Evolutionary conservation across 73 alveolate species (phyloP), one percentile per base, ranked within the genome.

Genomic region (Symbiodinium natans): DNA sequence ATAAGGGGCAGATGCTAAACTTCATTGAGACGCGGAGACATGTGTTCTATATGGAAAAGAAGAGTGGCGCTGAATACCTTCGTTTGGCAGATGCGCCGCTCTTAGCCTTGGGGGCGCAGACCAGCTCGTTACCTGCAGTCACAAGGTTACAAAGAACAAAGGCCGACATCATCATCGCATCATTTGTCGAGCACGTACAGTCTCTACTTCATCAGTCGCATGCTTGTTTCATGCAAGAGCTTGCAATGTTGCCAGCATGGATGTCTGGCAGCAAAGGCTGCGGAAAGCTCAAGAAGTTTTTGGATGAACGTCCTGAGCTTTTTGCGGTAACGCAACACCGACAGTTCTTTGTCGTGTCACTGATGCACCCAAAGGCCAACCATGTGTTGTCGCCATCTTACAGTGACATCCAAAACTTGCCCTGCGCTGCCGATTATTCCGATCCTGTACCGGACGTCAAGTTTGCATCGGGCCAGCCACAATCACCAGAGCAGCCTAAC

Each of bases 191-290:
- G 52, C 68, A 82, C 89, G 19, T 82, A 41, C 52, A 6, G 41
- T 38, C 89, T 9, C 52, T 34, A 1, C 89, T 63, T 19, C 36
- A 34, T 38, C 86, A 38, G 42, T 31, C 36, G 77, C 43, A 34
- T 34, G 5, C 93, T n/a, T 86, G 93, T 41, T 82, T 48, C 46
- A 86, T 86, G 83, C 93, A 52, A 39, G 82, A 86, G 25, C 83
- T 86, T 3, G 93, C 83, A 43, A 46, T 52, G 93, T 36, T 86
- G 25, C 93, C 93, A 43, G 82, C 82, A n/a, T 86, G 93, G 93
- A 31, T 48, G 93, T 17, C 56, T 23, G 52, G 63, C 6, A 52
- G 93, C 54, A 10, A 21, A 10, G 93, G 93, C 80, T 36, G 38
- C 23, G 93, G 93, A 21, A 86, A 86, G 93, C 82, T 86, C 39